Conservation (phyloP, 2,329 filamentous ascomycete species). For the Metarhizium brunneum region DNA sequence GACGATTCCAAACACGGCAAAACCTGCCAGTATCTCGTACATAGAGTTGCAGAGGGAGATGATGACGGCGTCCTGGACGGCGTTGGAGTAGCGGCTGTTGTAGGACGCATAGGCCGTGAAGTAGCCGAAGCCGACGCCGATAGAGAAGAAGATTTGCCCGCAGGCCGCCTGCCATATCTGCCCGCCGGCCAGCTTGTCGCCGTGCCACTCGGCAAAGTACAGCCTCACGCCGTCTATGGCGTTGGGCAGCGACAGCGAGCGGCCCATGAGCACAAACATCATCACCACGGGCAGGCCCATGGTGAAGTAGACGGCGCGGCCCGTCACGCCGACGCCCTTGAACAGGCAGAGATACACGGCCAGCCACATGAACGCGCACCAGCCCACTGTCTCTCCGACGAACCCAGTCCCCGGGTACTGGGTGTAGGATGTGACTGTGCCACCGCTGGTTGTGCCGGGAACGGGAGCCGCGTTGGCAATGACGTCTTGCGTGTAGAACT, state of each 20-base stretch:
- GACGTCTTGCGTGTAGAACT: conserved; percentile 36
- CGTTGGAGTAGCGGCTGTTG: conserved; percentile 24
- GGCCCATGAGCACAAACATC: conserved; percentile 40
- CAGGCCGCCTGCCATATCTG: conserved; percentile 42
- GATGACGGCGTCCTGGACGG: conserved; percentile 43
- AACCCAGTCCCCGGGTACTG: conserved; percentile 33
- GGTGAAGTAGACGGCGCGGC: conserved; percentile 45
- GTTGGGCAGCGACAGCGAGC: conserved; percentile 39
- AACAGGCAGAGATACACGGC: conserved; percentile 48
- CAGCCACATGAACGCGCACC: conserved; percentile 47
- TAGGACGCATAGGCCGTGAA: conserved; percentile 31
- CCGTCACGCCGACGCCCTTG: conserved; percentile 43
- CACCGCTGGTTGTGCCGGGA: neutral
- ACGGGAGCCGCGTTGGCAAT: conserved; percentile 16
- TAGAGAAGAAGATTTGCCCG: conserved; percentile 27
- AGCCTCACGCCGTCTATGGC: conserved; percentile 38
- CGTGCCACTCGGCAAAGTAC: conserved; percentile 17
- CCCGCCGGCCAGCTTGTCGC: conserved; percentile 1
- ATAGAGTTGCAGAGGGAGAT: conserved; percentile 43
- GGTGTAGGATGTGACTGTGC: conserved; percentile 21
- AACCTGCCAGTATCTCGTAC: conserved; percentile 36
- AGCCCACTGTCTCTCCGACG: conserved; percentile 42
- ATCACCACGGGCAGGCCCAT: conserved; percentile 47
- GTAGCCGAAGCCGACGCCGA: conserved; percentile 40
- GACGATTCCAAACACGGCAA: conserved; percentile 40